Conservation (phyloP, 2,329 filamentous ascomycete genomes). For the Aphanocladium album region DNA sequence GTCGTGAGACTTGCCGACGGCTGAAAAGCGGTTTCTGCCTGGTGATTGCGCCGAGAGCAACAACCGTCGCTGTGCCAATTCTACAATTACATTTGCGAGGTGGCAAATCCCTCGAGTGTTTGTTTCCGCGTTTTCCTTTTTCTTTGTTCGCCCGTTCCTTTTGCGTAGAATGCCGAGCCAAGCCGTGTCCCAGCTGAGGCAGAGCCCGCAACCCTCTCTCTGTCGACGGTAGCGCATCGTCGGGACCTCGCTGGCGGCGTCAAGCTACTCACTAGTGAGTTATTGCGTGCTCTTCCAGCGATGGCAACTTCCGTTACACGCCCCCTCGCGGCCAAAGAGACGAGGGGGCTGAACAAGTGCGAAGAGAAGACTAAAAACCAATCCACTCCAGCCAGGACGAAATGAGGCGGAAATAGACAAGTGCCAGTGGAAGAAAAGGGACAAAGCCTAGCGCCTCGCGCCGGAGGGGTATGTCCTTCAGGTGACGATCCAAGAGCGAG, state of each 20-base stretch:
- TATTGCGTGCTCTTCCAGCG: not conserved
- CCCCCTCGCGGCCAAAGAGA: not conserved
- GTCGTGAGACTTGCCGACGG: not conserved
- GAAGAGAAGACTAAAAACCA: not conserved
- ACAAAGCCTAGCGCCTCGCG: not conserved
- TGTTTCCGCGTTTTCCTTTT: not conserved
- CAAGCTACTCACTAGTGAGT: not conserved
- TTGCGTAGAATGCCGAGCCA: not conserved
- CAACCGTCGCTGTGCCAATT: not conserved
- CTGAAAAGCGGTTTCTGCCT: not conserved
- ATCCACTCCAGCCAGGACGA: not conserved
- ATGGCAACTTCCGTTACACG: constrained; percentile 1
- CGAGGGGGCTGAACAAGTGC: too few species aligned
- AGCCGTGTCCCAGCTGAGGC: not conserved
- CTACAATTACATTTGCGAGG: not conserved
- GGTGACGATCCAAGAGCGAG: not conserved
- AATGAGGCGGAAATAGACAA: not conserved
- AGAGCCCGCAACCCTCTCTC: not conserved
- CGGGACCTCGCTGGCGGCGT: not conserved
- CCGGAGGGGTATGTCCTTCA: not conserved
- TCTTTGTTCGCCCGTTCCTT: not conserved
- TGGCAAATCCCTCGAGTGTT: not conserved
- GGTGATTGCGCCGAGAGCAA: not conserved
- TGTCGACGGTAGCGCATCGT: not conserved
- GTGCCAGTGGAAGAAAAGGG: not conserved